Evolutionary conservation across 805 yeast genomes (phyloP).

Genomic region (Yarrowia deformans): DNA sequence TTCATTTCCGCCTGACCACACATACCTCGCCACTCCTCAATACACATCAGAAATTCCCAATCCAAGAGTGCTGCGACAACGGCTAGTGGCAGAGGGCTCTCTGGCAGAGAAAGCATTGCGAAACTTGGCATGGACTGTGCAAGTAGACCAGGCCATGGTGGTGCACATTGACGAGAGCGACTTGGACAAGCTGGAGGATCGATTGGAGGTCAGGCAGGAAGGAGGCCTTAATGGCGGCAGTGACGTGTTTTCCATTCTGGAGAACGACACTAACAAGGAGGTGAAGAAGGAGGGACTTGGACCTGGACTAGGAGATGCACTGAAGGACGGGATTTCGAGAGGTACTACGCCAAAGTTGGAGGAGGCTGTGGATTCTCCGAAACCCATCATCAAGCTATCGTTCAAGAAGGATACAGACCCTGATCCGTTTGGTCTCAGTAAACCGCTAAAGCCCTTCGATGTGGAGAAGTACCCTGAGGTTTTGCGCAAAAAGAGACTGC

Average conservation of each 20-base stretch:
- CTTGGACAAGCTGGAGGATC: conserved; percentile 35
- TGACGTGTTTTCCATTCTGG: conserved; percentile 9
- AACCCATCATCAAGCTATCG: conserved; percentile 34
- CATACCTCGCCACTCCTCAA: conserved; percentile 79
- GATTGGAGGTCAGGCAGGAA: conserved; percentile 30
- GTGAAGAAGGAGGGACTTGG: conserved; percentile 18
- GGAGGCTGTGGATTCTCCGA: conserved; percentile 28
- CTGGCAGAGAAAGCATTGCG: conserved; percentile 80
- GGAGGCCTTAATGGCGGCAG: background rate
- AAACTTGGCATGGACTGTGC: conserved; percentile 54
- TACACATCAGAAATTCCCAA: conserved; percentile 69
- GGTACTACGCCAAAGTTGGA: conserved; percentile 9
- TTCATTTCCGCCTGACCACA: conserved; percentile 90
- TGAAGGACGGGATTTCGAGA: conserved; percentile 6
- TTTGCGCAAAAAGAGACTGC: conserved; percentile 17
- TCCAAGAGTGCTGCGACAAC: conserved; percentile 72
- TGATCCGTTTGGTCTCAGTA: conserved; percentile 30
- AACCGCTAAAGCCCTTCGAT: conserved; percentile 26
- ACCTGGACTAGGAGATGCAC: background rate
- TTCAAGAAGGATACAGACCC: conserved; percentile 34
- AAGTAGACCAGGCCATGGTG: conserved; percentile 41
- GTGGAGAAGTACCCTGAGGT: conserved; percentile 14
- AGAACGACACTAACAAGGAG: conserved; percentile 32
- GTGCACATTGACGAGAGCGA: conserved; percentile 41
- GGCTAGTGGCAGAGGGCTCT: conserved; percentile 80